Base-by-base conservation (phyloP, 805 yeast genomes). In the Wickerhamomyces canadensis region DNA sequence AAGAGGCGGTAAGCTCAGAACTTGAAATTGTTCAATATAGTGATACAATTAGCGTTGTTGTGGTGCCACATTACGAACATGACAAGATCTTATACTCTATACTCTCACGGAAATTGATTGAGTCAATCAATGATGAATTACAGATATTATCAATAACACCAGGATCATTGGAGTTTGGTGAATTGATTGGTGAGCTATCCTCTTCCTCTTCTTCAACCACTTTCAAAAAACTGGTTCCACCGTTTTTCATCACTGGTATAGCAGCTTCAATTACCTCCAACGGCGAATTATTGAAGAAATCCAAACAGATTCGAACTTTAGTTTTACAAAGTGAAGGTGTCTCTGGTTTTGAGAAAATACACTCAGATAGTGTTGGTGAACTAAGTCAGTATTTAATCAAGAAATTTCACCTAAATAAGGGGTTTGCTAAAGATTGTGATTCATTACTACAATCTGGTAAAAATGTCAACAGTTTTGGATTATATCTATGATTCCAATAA, bases 211-310 rank as follows among this genome's bases (percentile, higher is more conserved):
- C 17, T 1, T 21, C 27, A 56, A 18, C 44, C 1, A 34, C 36
- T 2, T 41, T 53, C 23, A 40, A 51, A 1, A 23, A 47, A 9
- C 56, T 80, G 37, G 59, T 53, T 16, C 84, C 86, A 2, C 87
- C 86, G 0, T 81, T 75, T 53, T 72, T 72, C 36, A 57, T 80
- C 19, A 74, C 83, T 1, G 84, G 84, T 0, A 67, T 74, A 18
- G 47, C 70, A 8, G 84, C 77, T n/a, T 62, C 73, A 1, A 42
- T 65, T 5, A 51, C 56, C 15, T 65, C 67, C 40, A 53, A 42
- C 15, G 54, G 23, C 17, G 45, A 23, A 16, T 22, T 22, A 13
- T 4, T 49, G 45, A 36, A 23, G 9, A 44, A n/a, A 19, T 15
- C 13, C 10, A 17, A 28, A 26, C 40, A 17, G 40, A 48, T 43